A percentile compares a stretch with the other conserved stretches of the same genome.
Conservation (phyloP, 2,329 filamentous ascomycete species). For the Lecanosticta acicola region DNA sequence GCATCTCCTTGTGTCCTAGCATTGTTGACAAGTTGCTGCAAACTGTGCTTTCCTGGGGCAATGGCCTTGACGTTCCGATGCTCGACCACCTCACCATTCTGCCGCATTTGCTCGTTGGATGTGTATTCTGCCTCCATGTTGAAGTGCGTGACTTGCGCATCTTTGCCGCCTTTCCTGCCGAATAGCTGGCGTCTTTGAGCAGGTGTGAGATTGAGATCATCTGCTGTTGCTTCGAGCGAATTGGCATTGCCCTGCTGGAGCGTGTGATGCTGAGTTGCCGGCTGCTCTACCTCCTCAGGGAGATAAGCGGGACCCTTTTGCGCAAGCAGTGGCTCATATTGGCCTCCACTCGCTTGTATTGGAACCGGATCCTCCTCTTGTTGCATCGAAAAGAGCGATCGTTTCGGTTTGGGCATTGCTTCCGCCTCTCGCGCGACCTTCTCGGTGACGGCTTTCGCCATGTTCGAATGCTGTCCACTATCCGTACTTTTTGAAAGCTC, state of each 20-base stretch:
- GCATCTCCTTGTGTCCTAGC: constrained; percentile 78
- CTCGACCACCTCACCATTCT: constrained; percentile 59
- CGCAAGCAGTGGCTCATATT: constrained; percentile 37
- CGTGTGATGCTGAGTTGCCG: constrained; percentile 8
- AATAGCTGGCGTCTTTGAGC: constrained; percentile 78
- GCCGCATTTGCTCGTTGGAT: constrained; percentile 71
- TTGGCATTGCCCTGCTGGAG: constrained; percentile 33
- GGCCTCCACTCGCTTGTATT: background rate
- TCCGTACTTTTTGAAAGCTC: constrained; percentile 3
- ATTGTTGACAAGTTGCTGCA: constrained; percentile 80
- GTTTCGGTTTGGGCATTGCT: constrained; percentile 50
- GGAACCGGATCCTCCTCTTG: constrained; percentile 28
- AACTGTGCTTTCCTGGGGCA: constrained; percentile 80
- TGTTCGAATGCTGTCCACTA: constrained; percentile 5
- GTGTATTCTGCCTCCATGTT: constrained; percentile 83
- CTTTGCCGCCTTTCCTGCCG: constrained; percentile 52
- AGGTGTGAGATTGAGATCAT: constrained; percentile 71
- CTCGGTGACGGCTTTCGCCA: constrained; percentile 1
- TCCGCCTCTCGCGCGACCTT: constrained; percentile 11
- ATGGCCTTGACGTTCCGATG: constrained; percentile 80
- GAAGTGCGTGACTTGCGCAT: constrained; percentile 68
- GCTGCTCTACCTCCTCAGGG: constrained; percentile 6
- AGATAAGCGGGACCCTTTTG: constrained; percentile 4
- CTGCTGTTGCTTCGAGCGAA: constrained; percentile 64
- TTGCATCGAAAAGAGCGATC: constrained; percentile 64